Conservation (phyloP, 768 basidiomycete genomes). For the Leccinellum albellum region DNA sequence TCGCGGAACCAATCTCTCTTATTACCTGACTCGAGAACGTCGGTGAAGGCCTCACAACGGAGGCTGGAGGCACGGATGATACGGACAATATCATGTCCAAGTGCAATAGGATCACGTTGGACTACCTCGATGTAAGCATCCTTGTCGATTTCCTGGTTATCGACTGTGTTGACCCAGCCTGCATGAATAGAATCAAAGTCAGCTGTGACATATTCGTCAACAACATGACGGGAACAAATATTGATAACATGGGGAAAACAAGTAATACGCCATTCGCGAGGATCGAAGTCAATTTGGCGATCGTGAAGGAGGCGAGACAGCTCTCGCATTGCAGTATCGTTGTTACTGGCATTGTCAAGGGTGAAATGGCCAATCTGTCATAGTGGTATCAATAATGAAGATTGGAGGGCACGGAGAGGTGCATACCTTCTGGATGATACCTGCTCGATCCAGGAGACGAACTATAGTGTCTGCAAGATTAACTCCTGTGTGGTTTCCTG, state of each 20-base stretch:
- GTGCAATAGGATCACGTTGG: background rate
- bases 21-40: background rate
- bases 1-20: slow-evolving; percentile 1
- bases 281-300: background rate
- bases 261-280: background rate
- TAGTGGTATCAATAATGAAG: background rate
- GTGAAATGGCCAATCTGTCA: background rate
- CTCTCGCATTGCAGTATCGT: background rate
- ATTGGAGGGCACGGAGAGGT: no score
- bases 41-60: background rate
- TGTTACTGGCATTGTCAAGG: background rate
- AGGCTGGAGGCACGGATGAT: background rate
- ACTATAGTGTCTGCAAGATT: background rate
- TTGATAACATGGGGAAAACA: background rate
- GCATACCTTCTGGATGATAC: background rate
- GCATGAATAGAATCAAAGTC: background rate
- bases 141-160: background rate
- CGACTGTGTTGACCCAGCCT: background rate
- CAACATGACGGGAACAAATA: background rate
- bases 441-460: background rate
- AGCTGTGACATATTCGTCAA: background rate
- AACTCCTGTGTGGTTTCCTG: slow-evolving; percentile 12
- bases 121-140: background rate
- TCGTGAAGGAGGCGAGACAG: background rate
- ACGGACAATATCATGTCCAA: background rate